Percentiles rank a stretch among this genome's conserved stretches.
These are phyloP conservation scores for Fraxinus paxiana DNA, from an alignment of 305 asterid genomes.

Conservation along the genomic window DNA sequence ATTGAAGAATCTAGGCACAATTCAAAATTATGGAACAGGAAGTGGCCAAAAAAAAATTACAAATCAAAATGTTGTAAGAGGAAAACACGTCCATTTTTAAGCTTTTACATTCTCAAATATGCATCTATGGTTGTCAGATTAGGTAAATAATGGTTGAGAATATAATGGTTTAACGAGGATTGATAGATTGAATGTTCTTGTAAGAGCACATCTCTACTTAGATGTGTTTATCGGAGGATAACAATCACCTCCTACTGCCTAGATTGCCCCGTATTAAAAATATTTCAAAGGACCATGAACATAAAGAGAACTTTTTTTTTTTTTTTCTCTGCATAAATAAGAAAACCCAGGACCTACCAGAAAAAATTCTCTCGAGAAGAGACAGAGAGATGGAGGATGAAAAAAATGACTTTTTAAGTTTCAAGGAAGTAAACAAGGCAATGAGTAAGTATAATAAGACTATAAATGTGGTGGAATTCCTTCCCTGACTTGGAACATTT, in stretches of 20 bases:
- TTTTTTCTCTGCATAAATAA: neutral
- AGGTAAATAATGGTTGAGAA: neutral
- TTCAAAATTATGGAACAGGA: neutral
- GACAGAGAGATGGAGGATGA: neutral
- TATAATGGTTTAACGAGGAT: neutral
- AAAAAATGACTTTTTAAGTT: neutral
- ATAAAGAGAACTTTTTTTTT: neutral
- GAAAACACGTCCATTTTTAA: neutral
- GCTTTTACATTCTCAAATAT: neutral
- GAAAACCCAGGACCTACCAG: neutral
- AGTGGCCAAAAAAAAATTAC: neutral
- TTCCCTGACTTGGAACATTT: neutral
- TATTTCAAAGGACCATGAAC: neutral
- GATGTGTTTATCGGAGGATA: neutral
- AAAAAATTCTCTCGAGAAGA: neutral
- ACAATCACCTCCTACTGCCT: neutral
- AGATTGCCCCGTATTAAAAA: neutral
- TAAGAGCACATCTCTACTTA: neutral
- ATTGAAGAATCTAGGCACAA: neutral
- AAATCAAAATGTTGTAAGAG: neutral
- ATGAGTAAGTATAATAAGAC: neutral
- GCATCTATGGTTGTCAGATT: neutral
- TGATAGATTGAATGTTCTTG: neutral
- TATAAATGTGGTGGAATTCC: neutral
- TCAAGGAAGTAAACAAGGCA: neutral